Conservation (phyloP, 768 basidiomycete genomes). For the Cyclocybe aegerita region DNA sequence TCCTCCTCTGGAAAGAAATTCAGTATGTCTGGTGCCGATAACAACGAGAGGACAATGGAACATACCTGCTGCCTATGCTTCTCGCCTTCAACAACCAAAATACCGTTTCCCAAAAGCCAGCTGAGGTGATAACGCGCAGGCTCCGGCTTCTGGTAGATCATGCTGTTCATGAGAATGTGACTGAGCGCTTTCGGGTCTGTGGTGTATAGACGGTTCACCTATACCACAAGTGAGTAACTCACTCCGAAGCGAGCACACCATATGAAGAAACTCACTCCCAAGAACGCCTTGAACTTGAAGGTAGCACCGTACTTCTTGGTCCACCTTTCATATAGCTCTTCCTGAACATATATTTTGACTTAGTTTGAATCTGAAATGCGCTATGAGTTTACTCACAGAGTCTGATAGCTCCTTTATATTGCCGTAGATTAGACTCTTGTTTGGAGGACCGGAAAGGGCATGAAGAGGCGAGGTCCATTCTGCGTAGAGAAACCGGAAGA, state of each 20-base stretch:
- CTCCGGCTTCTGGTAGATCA: slow-evolving; percentile 54
- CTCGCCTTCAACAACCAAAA: slow-evolving; percentile 46
- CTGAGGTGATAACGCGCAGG: slow-evolving; percentile 31
- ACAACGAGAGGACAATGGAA: not conserved
- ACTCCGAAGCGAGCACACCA: no score
- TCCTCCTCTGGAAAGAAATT: slow-evolving; percentile 29
- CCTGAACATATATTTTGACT: slow-evolving; percentile 16
- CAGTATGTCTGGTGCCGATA: not conserved
- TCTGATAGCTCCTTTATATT: slow-evolving; percentile 37
- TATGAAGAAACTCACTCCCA: slow-evolving; percentile 30
- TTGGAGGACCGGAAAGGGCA: slow-evolving; percentile 21
- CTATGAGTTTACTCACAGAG: slow-evolving; percentile 24
- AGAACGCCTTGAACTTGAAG: slow-evolving; percentile 37
- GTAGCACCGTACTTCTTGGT: slow-evolving; percentile 41
- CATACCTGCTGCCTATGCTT: slow-evolving; percentile 41
- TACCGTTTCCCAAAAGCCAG: slow-evolving; percentile 41
- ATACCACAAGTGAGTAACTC: not conserved
- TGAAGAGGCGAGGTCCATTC: slow-evolving; percentile 11
- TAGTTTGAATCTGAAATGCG: not conserved
- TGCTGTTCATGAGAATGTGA: slow-evolving; percentile 55
- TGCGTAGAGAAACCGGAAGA: not conserved
- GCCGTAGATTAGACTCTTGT: slow-evolving; percentile 40
- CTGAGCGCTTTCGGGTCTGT: slow-evolving; percentile 58
- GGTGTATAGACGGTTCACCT: slow-evolving; percentile 46
- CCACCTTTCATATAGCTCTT: slow-evolving; percentile 43